Conservation (phyloP, 441 rosid species). For the Bruguiera hainesii region DNA sequence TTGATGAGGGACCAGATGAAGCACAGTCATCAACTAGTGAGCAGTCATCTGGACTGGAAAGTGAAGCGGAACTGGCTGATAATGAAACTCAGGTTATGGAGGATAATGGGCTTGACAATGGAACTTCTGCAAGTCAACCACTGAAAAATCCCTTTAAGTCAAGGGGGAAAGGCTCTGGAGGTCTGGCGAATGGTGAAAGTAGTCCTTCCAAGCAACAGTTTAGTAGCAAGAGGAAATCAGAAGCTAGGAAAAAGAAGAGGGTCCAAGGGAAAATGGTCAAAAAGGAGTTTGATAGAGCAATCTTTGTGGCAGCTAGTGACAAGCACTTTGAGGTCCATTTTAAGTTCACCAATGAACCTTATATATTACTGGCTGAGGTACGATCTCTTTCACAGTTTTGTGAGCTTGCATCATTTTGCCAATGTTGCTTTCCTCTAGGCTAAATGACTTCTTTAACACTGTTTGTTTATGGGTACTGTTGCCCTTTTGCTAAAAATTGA, state of each 20-base stretch:
- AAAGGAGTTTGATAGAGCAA: constrained; percentile 49
- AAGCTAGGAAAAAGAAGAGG: constrained; percentile 32
- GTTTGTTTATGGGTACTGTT: too few relatives aligned
- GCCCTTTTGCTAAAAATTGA: too few relatives aligned
- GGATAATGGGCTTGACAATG: constrained; percentile 31
- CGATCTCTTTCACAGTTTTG: neutral
- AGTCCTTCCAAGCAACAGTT: constrained; percentile 13
- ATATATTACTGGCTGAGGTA: constrained; percentile 89
- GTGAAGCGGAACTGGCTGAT: constrained; percentile 51
- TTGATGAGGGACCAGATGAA: constrained; percentile 51
- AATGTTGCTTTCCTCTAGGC: neutral
- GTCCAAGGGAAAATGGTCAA: constrained; percentile 19
- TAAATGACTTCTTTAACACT: neutral
- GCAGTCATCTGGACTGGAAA: constrained; percentile 39
- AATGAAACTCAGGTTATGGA: constrained; percentile 40
- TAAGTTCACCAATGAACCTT: constrained; percentile 69
- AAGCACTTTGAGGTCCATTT: constrained; percentile 75
- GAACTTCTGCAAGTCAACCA: constrained; percentile 22
- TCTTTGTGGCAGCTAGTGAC: constrained; percentile 41
- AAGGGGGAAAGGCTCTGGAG: constrained; percentile 21
- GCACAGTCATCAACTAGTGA: constrained; percentile 34
- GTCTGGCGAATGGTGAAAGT: constrained; percentile 3
- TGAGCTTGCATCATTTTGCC: neutral
- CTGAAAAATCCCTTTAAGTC: constrained; percentile 25
- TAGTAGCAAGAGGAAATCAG: constrained; percentile 28